Evolutionary conservation across 257 asterid species (phyloP).

Genomic region (Ilex aquifolium): DNA sequence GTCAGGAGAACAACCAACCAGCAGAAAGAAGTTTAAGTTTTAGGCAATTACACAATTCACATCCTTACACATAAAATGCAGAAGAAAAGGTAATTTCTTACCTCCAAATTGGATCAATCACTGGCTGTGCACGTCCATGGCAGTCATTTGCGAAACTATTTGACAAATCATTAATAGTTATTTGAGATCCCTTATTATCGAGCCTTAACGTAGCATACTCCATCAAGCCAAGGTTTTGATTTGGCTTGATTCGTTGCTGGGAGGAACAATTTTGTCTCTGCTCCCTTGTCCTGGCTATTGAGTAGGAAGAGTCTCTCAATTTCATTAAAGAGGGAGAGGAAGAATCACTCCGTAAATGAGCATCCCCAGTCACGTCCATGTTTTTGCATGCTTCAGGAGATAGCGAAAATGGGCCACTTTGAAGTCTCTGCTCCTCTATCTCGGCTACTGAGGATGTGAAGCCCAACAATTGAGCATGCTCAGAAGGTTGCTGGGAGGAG

Average conservation of each 20-base stretch:
- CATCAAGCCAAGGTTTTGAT: neutral
- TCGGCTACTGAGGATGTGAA: too few species aligned
- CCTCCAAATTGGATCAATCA: constrained; percentile 60
- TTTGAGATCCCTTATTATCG: too few species aligned
- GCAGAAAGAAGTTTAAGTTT: neutral
- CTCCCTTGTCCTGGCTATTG: constrained; percentile 6
- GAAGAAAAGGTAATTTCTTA: constrained; percentile 13
- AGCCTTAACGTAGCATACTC: constrained; percentile 2
- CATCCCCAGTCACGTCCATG: neutral
- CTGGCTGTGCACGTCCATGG: constrained; percentile 32
- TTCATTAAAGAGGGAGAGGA: constrained; percentile 9
- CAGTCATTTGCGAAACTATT: too few species aligned
- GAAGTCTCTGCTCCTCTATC: too few species aligned
- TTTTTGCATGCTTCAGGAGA: neutral
- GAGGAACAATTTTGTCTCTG: constrained; percentile 13
- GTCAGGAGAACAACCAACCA: constrained; percentile 17
- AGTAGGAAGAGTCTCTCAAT: constrained; percentile 11
- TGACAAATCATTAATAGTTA: too few species aligned
- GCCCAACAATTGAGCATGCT: too few species aligned
- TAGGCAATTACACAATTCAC: constrained; percentile 9
- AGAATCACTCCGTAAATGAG: constrained; percentile 2
- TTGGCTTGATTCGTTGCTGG: constrained; percentile 11
- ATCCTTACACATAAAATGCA: neutral
- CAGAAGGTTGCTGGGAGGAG: too few species aligned
- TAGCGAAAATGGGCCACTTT: neutral